These are phyloP conservation scores for Scheffersomyces lignosus DNA, from an alignment of 805 yeast genomes.

Conservation along the genomic window DNA sequence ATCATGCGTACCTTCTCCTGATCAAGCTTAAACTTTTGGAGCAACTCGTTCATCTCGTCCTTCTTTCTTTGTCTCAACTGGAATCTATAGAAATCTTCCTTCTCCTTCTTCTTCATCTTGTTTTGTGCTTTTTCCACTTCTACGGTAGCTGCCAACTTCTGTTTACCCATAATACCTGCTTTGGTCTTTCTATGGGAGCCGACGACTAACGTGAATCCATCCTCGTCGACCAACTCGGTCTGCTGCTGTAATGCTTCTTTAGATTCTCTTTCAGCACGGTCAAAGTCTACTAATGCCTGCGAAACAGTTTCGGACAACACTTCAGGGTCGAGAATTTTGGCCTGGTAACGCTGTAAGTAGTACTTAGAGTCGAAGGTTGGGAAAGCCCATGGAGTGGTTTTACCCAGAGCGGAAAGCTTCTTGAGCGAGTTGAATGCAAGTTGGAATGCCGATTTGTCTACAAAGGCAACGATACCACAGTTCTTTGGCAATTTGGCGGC, in stretches of 20 bases:
- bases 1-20: slow-evolving; percentile 79
- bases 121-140: slow-evolving; percentile 39
- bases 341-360: slow-evolving; percentile 38
- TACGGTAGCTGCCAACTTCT: slow-evolving; percentile 37
- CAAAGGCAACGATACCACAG: slow-evolving; percentile 70
- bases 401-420: slow-evolving; percentile 36
- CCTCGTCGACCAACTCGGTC: slow-evolving; percentile 77
- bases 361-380: slow-evolving; percentile 38
- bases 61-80: slow-evolving; percentile 94
- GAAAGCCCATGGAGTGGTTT: slow-evolving; percentile 39
- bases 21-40: slow-evolving; percentile 83
- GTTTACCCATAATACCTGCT: slow-evolving; percentile 65
- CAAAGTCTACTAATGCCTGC: slow-evolving; percentile 64
- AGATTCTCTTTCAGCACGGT: slow-evolving; percentile 64
- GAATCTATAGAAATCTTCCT: slow-evolving; percentile 91
- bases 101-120: slow-evolving; percentile 70
- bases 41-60: slow-evolving; percentile 83
- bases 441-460: slow-evolving; percentile 67
- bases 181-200: slow-evolving; percentile 82
- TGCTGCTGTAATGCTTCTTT: slow-evolving; percentile 54
- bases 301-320: slow-evolving; percentile 58
- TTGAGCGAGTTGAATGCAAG: slow-evolving; percentile 66
- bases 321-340: slow-evolving; percentile 47
- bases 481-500: slow-evolving; percentile 62
- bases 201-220: slow-evolving; percentile 90